Base-by-base conservation (phyloP, 78 protist species). In the Dictyostelium discoideum region DNA sequence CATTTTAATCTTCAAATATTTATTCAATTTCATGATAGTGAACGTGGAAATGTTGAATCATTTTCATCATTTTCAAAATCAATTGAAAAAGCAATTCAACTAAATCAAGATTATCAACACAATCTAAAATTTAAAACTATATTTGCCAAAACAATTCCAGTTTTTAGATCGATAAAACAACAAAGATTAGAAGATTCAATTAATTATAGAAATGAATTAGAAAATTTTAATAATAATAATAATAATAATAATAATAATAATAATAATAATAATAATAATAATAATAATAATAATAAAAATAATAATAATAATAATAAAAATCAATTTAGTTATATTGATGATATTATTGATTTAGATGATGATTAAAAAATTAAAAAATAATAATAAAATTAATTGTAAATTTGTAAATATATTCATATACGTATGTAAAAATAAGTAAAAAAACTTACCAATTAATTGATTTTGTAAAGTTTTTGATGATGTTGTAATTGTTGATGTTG, bases 21-120 rank as follows among this genome's bases (percentile, higher is more conserved):
- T 40, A 69, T 29, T 69, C 77, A 69, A 69, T 69, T 69, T 11
- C 77, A 77, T 77, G 40, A 39, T 20, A 77, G 50, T 77, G 83
- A 39, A 77, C 44, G 50, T 77, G 83, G 83, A 39, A 77, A 77
- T 77, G 83, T 77, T 40, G 50, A 39, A 77, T 77, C 83, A 18
- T 77, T 39, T 77, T 26, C 83, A 37, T 32, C 50, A 32, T 77
- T 32, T 39, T 77, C 83, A 69, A 69, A 24, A 69, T 26, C 77
- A 69, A 69, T 69, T 3, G 77, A 69, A 69, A 69, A 69, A 24
- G 77, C 42, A 1, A 26, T 69, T 26, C 42, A 69, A 69, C 7
- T 69, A 69, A 69, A n/a, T 69, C 42, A 29, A 26, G 39, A 24
- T 24, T 1, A n/a, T 65, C 74, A 22, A n/a, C 10, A 54, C 3